These are phyloP conservation scores for Penicillium brasilianum DNA, from an alignment of 2,329 filamentous ascomycete genomes.

Conservation along the genomic window DNA sequence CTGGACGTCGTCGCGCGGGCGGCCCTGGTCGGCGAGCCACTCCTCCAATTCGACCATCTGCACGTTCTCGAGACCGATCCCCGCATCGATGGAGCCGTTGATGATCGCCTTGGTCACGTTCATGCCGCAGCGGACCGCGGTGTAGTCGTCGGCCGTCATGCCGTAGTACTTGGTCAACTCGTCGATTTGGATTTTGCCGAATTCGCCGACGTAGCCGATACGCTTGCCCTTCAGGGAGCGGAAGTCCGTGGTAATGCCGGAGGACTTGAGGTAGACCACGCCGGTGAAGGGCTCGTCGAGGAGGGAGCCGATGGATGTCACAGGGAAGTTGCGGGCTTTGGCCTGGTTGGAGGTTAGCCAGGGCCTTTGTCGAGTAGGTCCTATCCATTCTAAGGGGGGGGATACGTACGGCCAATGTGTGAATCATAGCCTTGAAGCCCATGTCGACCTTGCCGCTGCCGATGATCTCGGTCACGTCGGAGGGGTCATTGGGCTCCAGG, in stretches of 20 bases:
- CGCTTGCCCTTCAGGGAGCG: constrained; percentile 74
- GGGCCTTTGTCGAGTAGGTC: neutral
- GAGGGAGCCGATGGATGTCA: constrained; percentile 73
- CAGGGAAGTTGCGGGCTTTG: constrained; percentile 75
- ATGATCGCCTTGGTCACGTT: constrained; percentile 80
- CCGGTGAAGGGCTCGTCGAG: constrained; percentile 82
- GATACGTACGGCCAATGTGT: constrained; percentile 69
- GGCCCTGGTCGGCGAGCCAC: constrained; percentile 69
- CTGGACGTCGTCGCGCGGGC: constrained; percentile 70
- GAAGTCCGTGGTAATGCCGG: constrained; percentile 77
- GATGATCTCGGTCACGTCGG: constrained; percentile 82
- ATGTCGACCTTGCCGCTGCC: constrained; percentile 76
- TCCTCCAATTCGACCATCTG: constrained; percentile 83
- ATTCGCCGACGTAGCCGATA: constrained; percentile 80
- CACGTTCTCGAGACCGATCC: constrained; percentile 78
- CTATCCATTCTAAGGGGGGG: neutral
- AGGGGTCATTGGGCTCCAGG: constrained; percentile 78
- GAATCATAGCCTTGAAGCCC: constrained; percentile 84
- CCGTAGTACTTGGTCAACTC: constrained; percentile 79
- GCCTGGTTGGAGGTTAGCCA: constrained; percentile 53
- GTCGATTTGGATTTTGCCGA: constrained; percentile 83
- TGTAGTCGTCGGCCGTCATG: constrained; percentile 75
- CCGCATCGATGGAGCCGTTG: constrained; percentile 72
- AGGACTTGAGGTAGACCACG: constrained; percentile 75
- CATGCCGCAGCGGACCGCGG: constrained; percentile 78